Evolutionary conservation across 495 filamentous ascomycete species (phyloP), one percentile per base, ranked within the genome.

Genomic region (Tuber umbilicatum): DNA sequence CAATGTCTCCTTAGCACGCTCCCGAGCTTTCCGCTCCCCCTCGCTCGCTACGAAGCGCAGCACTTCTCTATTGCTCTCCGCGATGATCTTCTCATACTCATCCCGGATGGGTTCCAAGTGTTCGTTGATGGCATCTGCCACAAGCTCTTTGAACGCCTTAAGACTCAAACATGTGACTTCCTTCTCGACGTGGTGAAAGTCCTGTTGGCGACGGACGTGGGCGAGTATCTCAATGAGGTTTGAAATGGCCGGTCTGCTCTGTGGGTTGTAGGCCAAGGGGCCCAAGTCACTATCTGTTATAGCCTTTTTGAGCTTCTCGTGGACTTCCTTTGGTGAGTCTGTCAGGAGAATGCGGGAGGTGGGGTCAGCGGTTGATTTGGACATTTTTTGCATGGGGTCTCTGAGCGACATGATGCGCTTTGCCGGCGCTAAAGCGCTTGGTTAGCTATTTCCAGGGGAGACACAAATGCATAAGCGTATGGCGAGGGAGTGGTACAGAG

Each of bases 351-450:
- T 95, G 39, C 92, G 86, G 19, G 93, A 96, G 31, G 85, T 85
- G n/a, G 85, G 83, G 1, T 83, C 72, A 6, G 83, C 74, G 79
- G 93, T 87, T 5, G 93, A 97, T 83, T 99, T 99, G 69, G 93
- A 96, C 95, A 99, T 99, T 79, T 99, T 99, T 38, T 86, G 80
- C 2, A 77, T 77, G 1, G 95, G 94, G 23, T 92, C 83, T 43
- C 87, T 88, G 42, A 99, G 89, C 23, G 93, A 97, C 94, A 97
- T 97, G 70, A 99, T 86, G 76, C 96, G 88, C 74, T 90, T 92
- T 37, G 90, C 89, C 41, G 92, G 90, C 69, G 91, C 90, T 92
- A 74, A 37, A 64, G 27, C 17, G 55, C 12, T 35, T 64, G 14
- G 7, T 64, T 64, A 64, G 55, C 27, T 35, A 64, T 17, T 35